Evolutionary conservation across 2,329 filamentous ascomycete genomes (phyloP).

Genomic region (Colletotrichum tropicicola): DNA sequence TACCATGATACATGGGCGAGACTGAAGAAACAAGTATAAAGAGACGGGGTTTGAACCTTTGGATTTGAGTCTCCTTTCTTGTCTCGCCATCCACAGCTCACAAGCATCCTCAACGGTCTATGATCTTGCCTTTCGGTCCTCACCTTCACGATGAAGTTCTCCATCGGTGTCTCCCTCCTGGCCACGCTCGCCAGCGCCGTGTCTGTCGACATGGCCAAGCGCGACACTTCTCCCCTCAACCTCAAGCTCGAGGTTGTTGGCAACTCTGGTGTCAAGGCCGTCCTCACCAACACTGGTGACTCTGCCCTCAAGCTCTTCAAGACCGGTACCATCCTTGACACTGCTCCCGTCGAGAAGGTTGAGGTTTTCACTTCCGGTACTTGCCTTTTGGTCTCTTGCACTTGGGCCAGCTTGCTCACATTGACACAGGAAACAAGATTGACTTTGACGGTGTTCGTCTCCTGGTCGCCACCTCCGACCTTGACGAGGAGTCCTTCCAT

Average conservation of each 20-base stretch:
- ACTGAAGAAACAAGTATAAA: background rate
- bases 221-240: conserved; percentile 40
- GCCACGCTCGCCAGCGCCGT: conserved; percentile 26
- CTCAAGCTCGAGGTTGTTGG: conserved; percentile 52
- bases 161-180: conserved; percentile 15
- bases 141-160: conserved; percentile 18
- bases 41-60: background rate
- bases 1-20: background rate
- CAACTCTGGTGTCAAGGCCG: conserved; percentile 58
- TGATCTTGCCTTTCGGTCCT: background rate
- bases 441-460: conserved; percentile 64
- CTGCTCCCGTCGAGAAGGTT: conserved; percentile 59
- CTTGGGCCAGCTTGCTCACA: background rate
- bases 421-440: conserved; percentile 38
- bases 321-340: conserved; percentile 58
- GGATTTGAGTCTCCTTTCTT: background rate
- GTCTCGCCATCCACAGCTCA: background rate
- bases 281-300: conserved; percentile 57
- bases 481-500: conserved; percentile 60
- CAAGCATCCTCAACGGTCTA: background rate
- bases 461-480: conserved; percentile 52
- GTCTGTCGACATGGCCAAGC: conserved; percentile 23
- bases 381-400: conserved; percentile 22
- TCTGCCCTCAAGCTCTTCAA: conserved; percentile 56
- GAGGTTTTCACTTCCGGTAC: conserved; percentile 52